Evolutionary conservation across 345 rosid species (phyloP), one percentile per base, ranked within the genome.

Genomic region (Acer negundo): DNA sequence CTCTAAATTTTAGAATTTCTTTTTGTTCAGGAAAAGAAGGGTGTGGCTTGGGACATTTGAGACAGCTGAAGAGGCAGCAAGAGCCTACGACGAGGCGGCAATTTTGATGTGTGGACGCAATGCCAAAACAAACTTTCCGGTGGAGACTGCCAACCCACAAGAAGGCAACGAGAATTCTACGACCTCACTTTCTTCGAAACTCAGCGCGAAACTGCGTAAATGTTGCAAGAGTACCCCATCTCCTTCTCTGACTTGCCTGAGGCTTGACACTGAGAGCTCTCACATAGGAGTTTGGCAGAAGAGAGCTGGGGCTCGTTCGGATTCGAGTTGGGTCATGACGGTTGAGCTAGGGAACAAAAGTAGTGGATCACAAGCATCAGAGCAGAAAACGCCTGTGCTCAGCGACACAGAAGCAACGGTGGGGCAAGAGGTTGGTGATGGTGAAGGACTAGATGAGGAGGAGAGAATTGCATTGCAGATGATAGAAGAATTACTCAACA

Each of bases 241-340:
- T 4, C 91, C 97, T 15, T 91, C 97, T 3, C 83, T 93, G 72
- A 93, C 95, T 11, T 93, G 94, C 65, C 80, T 93, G 5, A 89
- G 97, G 82, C 97, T 93, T 5, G 97, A 91, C 83, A 88, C 87
- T 0, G 89, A 85, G 77, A 93, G 82, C 72, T 89, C 91, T 16
- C 91, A 88, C 77, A 91, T 93, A 12, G 97, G 97, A 15, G 92
- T 93, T 2, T 93, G 97, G 97, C 95, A 93, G 70, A 93, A 88
- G 83, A 86, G 91, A 0, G 95, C 94, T 0, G 97, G 95, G 44
- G 75, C 87, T 59, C 81, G 77, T 47, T 87, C 95, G 0, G 89
- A 85, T 66, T 89, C 93, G 7, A 86, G 82, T 10, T 93, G 95
- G 97, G 94, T 91, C 26, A 91, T 93, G 97, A 93, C 87, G 3